Evolutionary conservation across 495 filamentous ascomycete species (phyloP).

Genomic region (Lichina pygmaea): DNA sequence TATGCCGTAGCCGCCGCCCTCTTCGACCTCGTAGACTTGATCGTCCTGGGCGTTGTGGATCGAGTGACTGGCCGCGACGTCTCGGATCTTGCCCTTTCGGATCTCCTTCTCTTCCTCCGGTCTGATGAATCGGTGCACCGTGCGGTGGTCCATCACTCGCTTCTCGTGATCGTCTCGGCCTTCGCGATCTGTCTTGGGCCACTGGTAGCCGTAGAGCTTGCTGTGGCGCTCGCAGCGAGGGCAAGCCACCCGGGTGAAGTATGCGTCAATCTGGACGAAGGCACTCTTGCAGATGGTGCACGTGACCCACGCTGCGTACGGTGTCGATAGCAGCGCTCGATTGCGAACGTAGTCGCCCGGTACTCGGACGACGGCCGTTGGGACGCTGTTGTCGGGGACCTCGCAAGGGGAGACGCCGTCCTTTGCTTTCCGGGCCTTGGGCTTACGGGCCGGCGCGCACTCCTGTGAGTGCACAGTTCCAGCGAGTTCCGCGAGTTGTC

Average conservation of each 20-base stretch:
- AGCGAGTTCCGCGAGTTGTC: background rate
- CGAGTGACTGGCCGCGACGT: background rate
- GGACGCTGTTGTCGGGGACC: background rate
- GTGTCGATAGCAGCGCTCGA: slow-evolving; percentile 37
- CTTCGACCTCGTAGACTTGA: too few relatives aligned
- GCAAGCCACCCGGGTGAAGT: slow-evolving; percentile 52
- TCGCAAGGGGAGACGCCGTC: background rate
- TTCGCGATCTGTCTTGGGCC: slow-evolving; percentile 76
- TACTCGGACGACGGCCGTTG: background rate
- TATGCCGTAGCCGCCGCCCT: too few relatives aligned
- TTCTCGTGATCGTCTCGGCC: slow-evolving; percentile 51
- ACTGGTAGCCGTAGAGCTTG: slow-evolving; percentile 79
- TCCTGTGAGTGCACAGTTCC: background rate
- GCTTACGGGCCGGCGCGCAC: background rate
- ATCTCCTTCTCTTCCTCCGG: slow-evolving; percentile 28
- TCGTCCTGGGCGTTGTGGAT: too few relatives aligned
- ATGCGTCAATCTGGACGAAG: slow-evolving; percentile 73
- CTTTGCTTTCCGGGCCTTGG: background rate
- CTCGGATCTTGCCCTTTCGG: background rate
- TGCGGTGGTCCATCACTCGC: slow-evolving; percentile 44
- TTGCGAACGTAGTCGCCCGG: slow-evolving; percentile 28
- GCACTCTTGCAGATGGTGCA: slow-evolving; percentile 55
- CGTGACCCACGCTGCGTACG: slow-evolving; percentile 57
- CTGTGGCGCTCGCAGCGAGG: slow-evolving; percentile 85
- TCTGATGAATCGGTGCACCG: slow-evolving; percentile 39